phyloP scores from a whole-genome alignment of 129 eudicot genomes.

The Ambrosia artemisiifolia region DNA sequence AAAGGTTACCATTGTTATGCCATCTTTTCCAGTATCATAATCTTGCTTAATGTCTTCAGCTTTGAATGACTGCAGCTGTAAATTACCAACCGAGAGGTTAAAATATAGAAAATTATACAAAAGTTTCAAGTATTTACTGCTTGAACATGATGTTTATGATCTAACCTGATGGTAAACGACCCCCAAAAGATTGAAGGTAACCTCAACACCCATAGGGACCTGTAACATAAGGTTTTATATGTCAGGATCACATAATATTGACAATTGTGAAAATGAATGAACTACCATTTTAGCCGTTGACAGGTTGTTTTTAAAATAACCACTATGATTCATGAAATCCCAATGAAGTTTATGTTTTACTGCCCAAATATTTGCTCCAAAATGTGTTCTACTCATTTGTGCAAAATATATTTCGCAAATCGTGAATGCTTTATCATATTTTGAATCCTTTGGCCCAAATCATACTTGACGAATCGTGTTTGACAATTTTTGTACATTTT shows the following conservation, averaged over 20 bases:
- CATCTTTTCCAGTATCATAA: slow-evolving; percentile 97
- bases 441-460: slow-evolving; percentile 2
- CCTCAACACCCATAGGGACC: slow-evolving; percentile 89
- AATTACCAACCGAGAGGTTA: slow-evolving; percentile 13
- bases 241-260: not conserved
- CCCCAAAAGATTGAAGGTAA: slow-evolving; percentile 83
- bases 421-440: not conserved
- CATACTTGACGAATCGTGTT: not conserved
- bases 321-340: slow-evolving; percentile 2
- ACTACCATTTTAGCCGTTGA: not conserved
- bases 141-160: not conserved
- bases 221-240: slow-evolving; percentile 23
- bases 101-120: not conserved
- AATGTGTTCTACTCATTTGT: not conserved
- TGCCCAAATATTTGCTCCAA: not conserved
- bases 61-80: slow-evolving; percentile 75
- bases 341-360: not conserved
- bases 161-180: slow-evolving; percentile 82
- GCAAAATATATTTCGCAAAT: not conserved
- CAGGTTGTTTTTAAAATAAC: not conserved
- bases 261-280: not conserved
- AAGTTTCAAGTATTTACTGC: not conserved
- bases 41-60: slow-evolving; percentile 86
- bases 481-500: not conserved
- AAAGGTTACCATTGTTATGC: slow-evolving; percentile 73